Evolutionary conservation across 805 yeast genomes (phyloP), one percentile per base, ranked within the genome.

Genomic region (Millerozyma acaciae): DNA sequence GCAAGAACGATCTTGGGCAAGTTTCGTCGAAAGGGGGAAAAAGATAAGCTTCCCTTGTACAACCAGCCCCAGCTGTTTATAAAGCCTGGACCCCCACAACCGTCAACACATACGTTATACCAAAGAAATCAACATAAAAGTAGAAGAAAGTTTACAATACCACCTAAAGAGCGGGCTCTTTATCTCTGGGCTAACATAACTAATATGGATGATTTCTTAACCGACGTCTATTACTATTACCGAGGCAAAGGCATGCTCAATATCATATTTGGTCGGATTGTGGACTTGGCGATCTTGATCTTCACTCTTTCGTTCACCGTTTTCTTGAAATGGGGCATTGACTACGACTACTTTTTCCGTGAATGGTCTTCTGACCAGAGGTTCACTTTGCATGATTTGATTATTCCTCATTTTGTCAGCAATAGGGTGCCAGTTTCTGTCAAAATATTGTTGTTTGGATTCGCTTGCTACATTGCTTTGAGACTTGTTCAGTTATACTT

Each of bases 171-270:
- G 51, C 65, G 87, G 30, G 95, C 97, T 0, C 64, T 84, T 12
- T 93, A 97, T 87, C 73, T 86, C 39, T 93, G 98, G 97, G 95
- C 97, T 1, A 93, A 93, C 50, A 86, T 93, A 16, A 86, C 84
- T 45, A 93, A 93, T 55, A 70, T 93, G 55, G 99, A 93, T 60
- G 73, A 77, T 28, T 93, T 90, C 48, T 65, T 93, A 13, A 78
- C 77, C 33, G 95, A 90, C 45, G 75, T 89, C 8, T 93, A 93
- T 57, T 70, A 72, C 32, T 93, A 88, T 53, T 93, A 84, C 54
- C 63, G 82, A 17, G 95, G 94, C 3, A 85, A 81, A 52, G 99
- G 99, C 0, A 71, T 81, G 37, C 68, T 71, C 30, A 85, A 95
- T 52, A 86, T 90, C n/a, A 55, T 86, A 8, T 54, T 87, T 18